These are phyloP conservation scores for Malus sieversii DNA, from an alignment of 306 rosid species.

Conservation along the genomic window DNA sequence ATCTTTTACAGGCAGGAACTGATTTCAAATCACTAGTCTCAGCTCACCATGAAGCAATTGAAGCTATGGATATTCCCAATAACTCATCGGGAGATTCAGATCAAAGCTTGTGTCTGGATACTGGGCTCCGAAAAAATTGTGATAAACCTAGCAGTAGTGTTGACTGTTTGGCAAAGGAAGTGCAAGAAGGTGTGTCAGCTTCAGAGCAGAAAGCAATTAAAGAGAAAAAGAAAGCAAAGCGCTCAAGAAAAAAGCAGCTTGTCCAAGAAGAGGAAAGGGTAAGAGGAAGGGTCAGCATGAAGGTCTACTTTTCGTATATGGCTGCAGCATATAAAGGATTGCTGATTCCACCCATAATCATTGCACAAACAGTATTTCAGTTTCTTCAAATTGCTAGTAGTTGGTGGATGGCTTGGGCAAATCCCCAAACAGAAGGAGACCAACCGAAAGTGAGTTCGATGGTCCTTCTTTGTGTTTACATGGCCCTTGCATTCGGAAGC, in stretches of 20 bases:
- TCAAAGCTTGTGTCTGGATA: conserved; percentile 47
- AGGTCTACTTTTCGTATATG: conserved; percentile 93
- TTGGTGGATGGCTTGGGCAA: conserved; percentile 99
- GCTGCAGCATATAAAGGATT: conserved; percentile 94
- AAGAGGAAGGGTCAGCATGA: conserved; percentile 99
- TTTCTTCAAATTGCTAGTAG: conserved; percentile 99
- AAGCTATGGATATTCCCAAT: conserved; percentile 91
- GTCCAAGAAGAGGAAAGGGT: conserved; percentile 99
- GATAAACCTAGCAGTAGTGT: conserved; percentile 41
- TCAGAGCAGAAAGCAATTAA: conserved; percentile 60
- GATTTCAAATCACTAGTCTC: conserved; percentile 85
- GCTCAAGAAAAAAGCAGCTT: conserved; percentile 83
- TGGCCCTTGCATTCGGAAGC: conserved; percentile 96
- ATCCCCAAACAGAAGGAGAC: conserved; percentile 97
- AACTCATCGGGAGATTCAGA: conserved; percentile 92
- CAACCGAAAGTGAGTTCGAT: conserved; percentile 73
- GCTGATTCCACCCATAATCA: conserved; percentile 77
- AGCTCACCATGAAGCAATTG: conserved; percentile 98
- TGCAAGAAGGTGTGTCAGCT: conserved; percentile 70
- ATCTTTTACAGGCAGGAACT: conserved; percentile 94
- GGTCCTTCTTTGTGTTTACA: conserved; percentile 76
- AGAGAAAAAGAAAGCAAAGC: conserved; percentile 91
- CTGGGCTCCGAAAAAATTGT: conserved; percentile 39
- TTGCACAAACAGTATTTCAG: conserved; percentile 83
- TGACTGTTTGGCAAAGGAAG: conserved; percentile 73